Evolutionary conservation across 192 early-diverging fungal species (phyloP), one percentile per base, ranked within the genome.

Genomic region (Rhizoclosmatium globosum): DNA sequence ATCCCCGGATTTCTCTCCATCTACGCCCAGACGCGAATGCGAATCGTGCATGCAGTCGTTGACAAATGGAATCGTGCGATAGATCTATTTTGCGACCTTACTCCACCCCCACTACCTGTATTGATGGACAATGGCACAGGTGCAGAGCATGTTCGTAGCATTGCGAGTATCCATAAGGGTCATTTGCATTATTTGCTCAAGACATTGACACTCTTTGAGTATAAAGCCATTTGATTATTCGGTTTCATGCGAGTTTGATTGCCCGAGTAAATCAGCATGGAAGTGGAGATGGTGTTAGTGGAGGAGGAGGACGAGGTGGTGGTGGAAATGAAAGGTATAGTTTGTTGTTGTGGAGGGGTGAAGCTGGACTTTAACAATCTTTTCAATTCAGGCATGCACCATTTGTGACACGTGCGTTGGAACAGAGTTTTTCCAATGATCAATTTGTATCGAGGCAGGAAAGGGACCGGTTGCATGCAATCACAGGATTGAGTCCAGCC

Each of bases 171-270:
- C 64, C 74, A 76, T 47, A 65, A 67, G 38, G 47, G 19, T 0
- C 74, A 76, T 53, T 31, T 76, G 47, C 21, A 67, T 41, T 53
- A 38, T 42, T 43, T 76, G 45, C 19, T 76, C 4, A 43, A 76
- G 38, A 39, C 41, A 11, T 38, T 76, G 43, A 46, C 74, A 15
- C 47, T 76, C 9, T 56, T 66, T 42, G 74, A 76, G 43, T 76
- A 76, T 45, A 56, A 59, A 31, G 74, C 74, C 39, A 53, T 67
- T 19, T 76, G 21, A 56, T 67, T 44, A 15, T 76, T 19, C 74
- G 74, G 7, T 76, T 43, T 47, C 74, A 76, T 46, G 74, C 74
- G 41, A 66, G 62, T 43, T 46, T 76, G 43, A 59, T 76, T 19
- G 74, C 74, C 44, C 45, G 64, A 9, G 74, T 76, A 31, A 76